Percentiles rank a stretch among this genome's conserved stretches.
phyloP scores from a whole-genome alignment of 2,329 filamentous ascomycete genomes.

The Sporothrix mexicana region DNA sequence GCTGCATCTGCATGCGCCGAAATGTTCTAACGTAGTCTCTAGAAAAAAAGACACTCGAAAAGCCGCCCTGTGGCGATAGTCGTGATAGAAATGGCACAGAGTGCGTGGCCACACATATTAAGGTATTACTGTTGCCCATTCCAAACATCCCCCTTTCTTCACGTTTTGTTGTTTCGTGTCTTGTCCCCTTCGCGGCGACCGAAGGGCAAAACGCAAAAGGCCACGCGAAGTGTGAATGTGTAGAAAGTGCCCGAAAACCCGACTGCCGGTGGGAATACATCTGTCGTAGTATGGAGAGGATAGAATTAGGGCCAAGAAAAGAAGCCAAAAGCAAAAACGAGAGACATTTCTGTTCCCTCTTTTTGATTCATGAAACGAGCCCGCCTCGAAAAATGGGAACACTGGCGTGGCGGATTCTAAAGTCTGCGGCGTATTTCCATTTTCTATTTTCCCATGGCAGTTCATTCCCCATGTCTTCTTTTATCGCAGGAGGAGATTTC shows the following conservation, averaged over 20 bases:
- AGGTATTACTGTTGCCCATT: neutral
- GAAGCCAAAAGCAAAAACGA: constrained; percentile 18
- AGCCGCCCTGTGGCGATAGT: neutral
- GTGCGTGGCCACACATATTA: too few relatives aligned
- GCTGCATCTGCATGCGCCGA: constrained; percentile 13
- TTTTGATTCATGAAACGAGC: constrained; percentile 23
- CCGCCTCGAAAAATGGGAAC: constrained; percentile 8
- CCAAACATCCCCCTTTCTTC: neutral
- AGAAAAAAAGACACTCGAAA: constrained; percentile 25
- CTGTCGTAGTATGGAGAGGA: neutral
- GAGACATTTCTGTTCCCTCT: constrained; percentile 4
- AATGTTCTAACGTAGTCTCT: constrained; percentile 15
- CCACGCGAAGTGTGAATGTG: neutral
- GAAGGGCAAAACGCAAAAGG: neutral
- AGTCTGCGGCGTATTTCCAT: neutral
- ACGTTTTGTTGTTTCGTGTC: too few relatives aligned
- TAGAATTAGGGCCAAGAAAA: neutral
- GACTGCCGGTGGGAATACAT: neutral
- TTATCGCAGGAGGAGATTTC: neutral
- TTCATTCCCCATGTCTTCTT: neutral
- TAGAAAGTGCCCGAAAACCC: neutral
- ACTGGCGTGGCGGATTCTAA: constrained; percentile 11
- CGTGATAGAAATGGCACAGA: too few relatives aligned
- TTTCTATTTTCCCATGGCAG: too few relatives aligned
- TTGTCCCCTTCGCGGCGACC: constrained; percentile 6